Base-by-base conservation (phyloP, 2,329 filamentous ascomycete genomes). In the Fusarium sp. region DNA sequence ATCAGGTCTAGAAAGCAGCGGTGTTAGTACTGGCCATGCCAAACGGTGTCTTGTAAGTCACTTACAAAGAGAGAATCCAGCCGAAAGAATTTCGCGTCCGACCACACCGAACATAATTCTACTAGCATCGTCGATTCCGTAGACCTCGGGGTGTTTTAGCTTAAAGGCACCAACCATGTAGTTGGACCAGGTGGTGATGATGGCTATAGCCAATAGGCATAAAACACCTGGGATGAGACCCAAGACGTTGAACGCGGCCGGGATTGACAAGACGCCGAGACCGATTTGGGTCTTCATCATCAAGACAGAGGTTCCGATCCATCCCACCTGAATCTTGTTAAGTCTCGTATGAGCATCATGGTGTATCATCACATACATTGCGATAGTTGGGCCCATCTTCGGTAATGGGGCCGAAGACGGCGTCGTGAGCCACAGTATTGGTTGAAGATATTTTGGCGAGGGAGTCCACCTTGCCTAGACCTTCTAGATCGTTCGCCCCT, bases 241-340 rank as follows among this genome's bases (percentile, higher is more conserved):
- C 2, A 47, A 9, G 43, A 47, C 20, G 14, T 47, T 47, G 22
- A 47, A 47, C 12, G 43, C 22, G 4, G 43, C 12, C 4, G 43
- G 43, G 14, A 47, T 47, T 0, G 43, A 47, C 12, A 47, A 15
- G 43, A 47, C 43, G 10, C 43, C 43, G 4, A 47, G 43, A 17
- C 43, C 43, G 14, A 47, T 47, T 14, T 47, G 43, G 20, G 43
- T 47, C 43, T 47, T 47, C 43, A 47, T 47, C 43, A 47, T 47
- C 43, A 47, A 47, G 22, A 47, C 43, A 2, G 43, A 47, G 14
- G 43, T 47, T 25, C 43, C 43, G 7, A 47, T 47, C 43, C 43
- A 47, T 15, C 20, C 43, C 6, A 47, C 43, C 43, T 43, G 2
- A 20, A 20, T 7, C 38, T 2, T 12, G n/a, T 14, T 20, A 43